Conservation (phyloP, 768 basidiomycete species). For the button mushroom (Agaricus bisporus) region DNA sequence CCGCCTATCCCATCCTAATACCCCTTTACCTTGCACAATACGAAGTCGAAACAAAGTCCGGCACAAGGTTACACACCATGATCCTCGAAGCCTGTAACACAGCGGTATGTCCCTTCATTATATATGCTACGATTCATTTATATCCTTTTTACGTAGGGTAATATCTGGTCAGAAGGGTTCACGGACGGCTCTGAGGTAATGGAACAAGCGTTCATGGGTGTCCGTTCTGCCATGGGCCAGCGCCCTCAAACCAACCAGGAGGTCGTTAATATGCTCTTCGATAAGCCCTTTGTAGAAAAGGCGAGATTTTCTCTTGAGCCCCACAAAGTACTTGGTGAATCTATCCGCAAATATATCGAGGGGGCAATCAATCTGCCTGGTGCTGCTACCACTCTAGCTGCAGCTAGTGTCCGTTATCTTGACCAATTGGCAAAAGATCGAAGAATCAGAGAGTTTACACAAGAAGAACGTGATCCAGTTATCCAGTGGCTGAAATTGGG, state of each 20-base stretch:
- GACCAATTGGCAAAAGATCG: conserved; percentile 24
- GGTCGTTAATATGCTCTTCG: conserved; percentile 5
- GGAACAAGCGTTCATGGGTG: neutral
- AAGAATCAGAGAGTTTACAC: conserved; percentile 34
- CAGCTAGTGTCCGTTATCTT: conserved; percentile 8
- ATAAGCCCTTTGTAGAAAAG: conserved; percentile 11
- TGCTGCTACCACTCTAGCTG: conserved; percentile 17
- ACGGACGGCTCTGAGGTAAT: neutral
- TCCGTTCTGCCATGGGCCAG: neutral
- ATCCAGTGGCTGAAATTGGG: conserved; percentile 31
- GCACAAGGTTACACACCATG: conserved; percentile 1
- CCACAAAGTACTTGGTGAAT: conserved; percentile 10
- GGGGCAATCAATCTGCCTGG: conserved; percentile 10
- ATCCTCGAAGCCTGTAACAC: conserved; percentile 13
- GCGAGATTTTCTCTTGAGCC: conserved; percentile 14
- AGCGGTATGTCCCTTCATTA: conserved; percentile 7
- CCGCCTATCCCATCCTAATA: conserved; percentile 59
- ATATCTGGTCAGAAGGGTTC: conserved; percentile 8
- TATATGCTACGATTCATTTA: neutral
- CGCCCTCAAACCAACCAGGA: neutral
- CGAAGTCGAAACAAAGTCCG: conserved; percentile 14
- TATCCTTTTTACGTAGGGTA: neutral
- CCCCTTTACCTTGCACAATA: conserved; percentile 59
- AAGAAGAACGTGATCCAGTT: conserved; percentile 27
- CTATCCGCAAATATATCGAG: conserved; percentile 16